Percentiles rank a stretch among this genome's conserved stretches.
These are phyloP conservation scores for Talaromyces sp. DNA, from an alignment of 2,329 filamentous ascomycete genomes.

Conservation along the genomic window DNA sequence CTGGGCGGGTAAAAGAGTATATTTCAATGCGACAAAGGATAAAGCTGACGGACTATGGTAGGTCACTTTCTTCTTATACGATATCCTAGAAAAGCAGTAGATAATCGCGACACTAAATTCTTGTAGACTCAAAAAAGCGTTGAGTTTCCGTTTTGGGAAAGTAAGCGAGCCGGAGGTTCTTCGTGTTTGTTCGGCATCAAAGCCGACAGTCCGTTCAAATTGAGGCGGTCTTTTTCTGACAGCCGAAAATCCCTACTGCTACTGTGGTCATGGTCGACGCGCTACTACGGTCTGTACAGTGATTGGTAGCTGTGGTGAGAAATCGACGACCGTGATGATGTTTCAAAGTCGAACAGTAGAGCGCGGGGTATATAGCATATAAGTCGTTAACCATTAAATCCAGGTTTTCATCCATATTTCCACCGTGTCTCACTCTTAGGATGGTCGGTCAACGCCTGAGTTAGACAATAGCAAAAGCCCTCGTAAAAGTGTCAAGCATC, in stretches of 20 bases:
- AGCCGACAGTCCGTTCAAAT: constrained; percentile 22
- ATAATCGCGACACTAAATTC: not conserved
- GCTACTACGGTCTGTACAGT: too few species aligned
- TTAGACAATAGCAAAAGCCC: constrained; percentile 54
- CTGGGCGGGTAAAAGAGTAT: not conserved
- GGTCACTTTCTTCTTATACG: not conserved
- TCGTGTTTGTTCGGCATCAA: not conserved
- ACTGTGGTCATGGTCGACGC: not conserved
- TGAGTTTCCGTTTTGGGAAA: not conserved
- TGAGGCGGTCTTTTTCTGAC: not conserved
- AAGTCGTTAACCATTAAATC: not conserved
- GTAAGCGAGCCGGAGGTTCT: not conserved
- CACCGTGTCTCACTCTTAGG: not conserved
- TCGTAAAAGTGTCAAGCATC: constrained; percentile 47
- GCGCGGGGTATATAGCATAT: not conserved
- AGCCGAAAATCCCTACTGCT: not conserved
- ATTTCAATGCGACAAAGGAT: not conserved
- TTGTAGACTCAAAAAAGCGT: not conserved
- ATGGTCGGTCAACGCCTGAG: not conserved
- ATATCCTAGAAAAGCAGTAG: not conserved
- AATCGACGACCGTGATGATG: not conserved
- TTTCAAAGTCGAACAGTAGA: not conserved
- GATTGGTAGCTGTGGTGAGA: not conserved
- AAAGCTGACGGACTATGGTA: not conserved
- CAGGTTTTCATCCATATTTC: not conserved